Evolutionary conservation across 345 rosid genomes (phyloP), one percentile per base, ranked within the genome.

Genomic region (Rhodamnia argentea): DNA sequence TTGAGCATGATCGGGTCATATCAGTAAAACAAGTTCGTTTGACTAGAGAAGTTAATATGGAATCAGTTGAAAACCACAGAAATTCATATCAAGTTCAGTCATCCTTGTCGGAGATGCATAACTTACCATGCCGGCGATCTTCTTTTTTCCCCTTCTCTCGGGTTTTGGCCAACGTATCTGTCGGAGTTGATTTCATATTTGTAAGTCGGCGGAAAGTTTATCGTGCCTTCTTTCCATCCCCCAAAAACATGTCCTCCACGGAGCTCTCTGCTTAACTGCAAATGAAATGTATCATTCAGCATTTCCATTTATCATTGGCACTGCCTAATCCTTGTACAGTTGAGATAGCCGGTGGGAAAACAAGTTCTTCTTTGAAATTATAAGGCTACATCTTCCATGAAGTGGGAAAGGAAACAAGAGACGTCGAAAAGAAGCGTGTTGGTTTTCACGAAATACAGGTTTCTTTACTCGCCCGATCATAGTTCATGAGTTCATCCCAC

Each of bases 41-140:
- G 81, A 22, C 13, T 37, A 37, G 42, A 70, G 13, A 37, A 70
- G 81, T 1, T 32, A 1, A 1, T 15, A 32, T 16, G 76, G 23
- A 64, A 32, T 64, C 44, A 64, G 84, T 88, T 23, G 57, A 32
- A 13, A 27, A 78, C 18, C 26, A 22, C 52, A 10, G 55, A 57
- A 47, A 22, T 82, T 26, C 24, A 20, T 44, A 6, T 82, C 37
- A 10, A 23, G 37, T 16, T 53, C 40, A 22, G n/a, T 24, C 52
- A 22, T 81, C 5, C 52, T 7, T 8, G 27, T 52, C 6, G 51
- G 13, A 5, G 40, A 83, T 32, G 40, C 60, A 32, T 83, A 29
- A 83, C 89, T 87, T 90, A 97, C 99, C 99, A 98, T 57, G 99
- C 99, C 3, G 99, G 99, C 83, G 99, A 94, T 93, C 99, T 94